A percentile compares a stretch with the other conserved stretches of the same genome.
These are phyloP conservation scores for Blepharisma undulans DNA, from an alignment of 169 alveolate genomes.

Conservation along the genomic window DNA sequence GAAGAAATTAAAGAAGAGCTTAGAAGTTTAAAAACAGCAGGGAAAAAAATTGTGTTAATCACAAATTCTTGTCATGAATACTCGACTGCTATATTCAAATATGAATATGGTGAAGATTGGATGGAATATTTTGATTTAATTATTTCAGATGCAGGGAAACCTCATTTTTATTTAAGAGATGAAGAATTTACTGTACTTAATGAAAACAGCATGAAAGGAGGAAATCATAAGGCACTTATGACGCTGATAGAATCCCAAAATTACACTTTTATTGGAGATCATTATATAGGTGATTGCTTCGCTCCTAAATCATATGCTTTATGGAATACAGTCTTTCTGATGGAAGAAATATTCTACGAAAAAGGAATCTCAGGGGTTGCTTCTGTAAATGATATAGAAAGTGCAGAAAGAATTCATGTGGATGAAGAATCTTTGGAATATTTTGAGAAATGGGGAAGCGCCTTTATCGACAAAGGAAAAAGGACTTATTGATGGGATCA, in stretches of 20 bases:
- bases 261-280: slow-evolving; percentile 23
- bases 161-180: not conserved
- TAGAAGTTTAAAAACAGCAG: not conserved
- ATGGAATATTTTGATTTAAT: not conserved
- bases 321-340: not conserved
- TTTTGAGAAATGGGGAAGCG: slow-evolving; percentile 25
- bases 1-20: not conserved
- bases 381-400: not conserved
- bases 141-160: slow-evolving; percentile 23
- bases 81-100: not conserved
- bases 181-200: not conserved
- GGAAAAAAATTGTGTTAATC: slow-evolving; percentile 14
- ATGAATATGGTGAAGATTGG: slow-evolving; percentile 5
- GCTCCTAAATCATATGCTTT: not conserved
- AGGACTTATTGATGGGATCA: slow-evolving; percentile 19
- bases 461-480: not conserved
- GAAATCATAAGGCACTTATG: not conserved
- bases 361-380: not conserved
- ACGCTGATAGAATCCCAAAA: not conserved
- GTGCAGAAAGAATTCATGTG: not conserved
- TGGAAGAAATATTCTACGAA: slow-evolving; percentile 33
- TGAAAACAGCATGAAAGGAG: not conserved
- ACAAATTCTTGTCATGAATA: slow-evolving; percentile 16
- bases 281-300: not conserved
- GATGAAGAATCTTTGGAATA: not conserved